Base-by-base conservation (phyloP, 169 alveolate genomes). In the Cryptosporidium sp. region DNA sequence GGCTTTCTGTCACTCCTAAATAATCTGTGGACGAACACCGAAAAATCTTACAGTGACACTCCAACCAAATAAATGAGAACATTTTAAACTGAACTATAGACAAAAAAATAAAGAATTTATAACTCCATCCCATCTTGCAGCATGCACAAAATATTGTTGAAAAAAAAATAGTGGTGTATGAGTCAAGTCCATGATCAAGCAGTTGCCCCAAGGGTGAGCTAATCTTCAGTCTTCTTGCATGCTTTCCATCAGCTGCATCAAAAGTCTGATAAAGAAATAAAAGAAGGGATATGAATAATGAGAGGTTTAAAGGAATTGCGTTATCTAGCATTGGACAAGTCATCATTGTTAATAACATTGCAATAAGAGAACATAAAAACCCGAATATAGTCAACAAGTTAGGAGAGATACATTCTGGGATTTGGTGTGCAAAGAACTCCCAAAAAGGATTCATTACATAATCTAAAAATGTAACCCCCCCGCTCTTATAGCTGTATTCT, bases 141-240 rank as follows among this genome's bases (percentile, higher is more conserved):
- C 42, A 7, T 16, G 80, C 75, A 48, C 80, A 80, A 26, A 80
- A 39, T 12, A 80, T 80, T 26, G 72, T 80, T 65, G 75, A 12
- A 42, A 80, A 65, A 51, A 80, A 80, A 62, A 80, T 45, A 16
- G 89, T 80, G 12, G 89, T 62, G 52, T 61, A 80, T 21, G 89
- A 80, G 69, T 93, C 95, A 75, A 87, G 84, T 3, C 95, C 95
- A 87, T 93, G 95, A 75, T 93, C 95, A 26, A 93, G 65, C 48
- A 93, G 48, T 45, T 86, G 91, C 26, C 95, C 95, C n/a, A 93
- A 72, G 14, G 94, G 89, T 0, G 94, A 91, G 5, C 93, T 87
- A 26, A 75, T n/a, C 2, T 87, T 89, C 58, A 93, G 75, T 31
- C 86, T 93, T 51, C 95, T 60, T 35, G 95, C 94, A 42, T 87